phyloP scores from a whole-genome alignment of 805 yeast genomes.

The Barnettozyma botsteinii region DNA sequence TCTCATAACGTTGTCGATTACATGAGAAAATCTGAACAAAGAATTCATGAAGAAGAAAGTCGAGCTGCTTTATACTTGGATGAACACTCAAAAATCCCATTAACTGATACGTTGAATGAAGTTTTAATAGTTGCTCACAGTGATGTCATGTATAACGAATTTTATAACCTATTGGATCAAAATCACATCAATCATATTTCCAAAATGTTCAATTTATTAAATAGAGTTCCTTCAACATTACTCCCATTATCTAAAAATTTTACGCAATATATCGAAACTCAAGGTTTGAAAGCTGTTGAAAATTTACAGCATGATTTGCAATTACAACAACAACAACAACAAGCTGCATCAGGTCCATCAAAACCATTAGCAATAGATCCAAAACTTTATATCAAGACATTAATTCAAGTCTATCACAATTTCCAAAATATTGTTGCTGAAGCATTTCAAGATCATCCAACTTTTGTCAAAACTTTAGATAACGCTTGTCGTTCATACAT shows the following conservation, averaged over 20 bases:
- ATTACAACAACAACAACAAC: slow-evolving; percentile 17
- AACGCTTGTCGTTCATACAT: slow-evolving; percentile 82
- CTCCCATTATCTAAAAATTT: slow-evolving; percentile 71
- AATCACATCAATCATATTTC: slow-evolving; percentile 66
- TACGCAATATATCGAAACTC: slow-evolving; percentile 62
- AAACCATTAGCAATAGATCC: slow-evolving; percentile 50
- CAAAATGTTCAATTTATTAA: slow-evolving; percentile 69
- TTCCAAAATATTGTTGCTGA: slow-evolving; percentile 57
- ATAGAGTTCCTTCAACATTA: slow-evolving; percentile 73
- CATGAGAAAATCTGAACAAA: slow-evolving; percentile 75
- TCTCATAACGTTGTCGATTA: slow-evolving; percentile 85
- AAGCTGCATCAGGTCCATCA: slow-evolving; percentile 10
- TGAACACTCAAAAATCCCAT: slow-evolving; percentile 72
- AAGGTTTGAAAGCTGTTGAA: slow-evolving; percentile 57
- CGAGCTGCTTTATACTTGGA: slow-evolving; percentile 77
- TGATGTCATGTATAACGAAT: slow-evolving; percentile 68
- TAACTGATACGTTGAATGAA: slow-evolving; percentile 69
- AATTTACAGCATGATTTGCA: slow-evolving; percentile 39
- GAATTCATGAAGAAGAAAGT: slow-evolving; percentile 78
- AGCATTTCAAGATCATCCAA: slow-evolving; percentile 69
- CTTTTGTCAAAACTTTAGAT: slow-evolving; percentile 83
- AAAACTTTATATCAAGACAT: slow-evolving; percentile 69
- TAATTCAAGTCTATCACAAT: slow-evolving; percentile 62
- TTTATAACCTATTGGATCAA: slow-evolving; percentile 67
- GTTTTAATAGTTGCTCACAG: slow-evolving; percentile 79